Conservation (phyloP, 2,329 filamentous ascomycete genomes). For the Myriosclerotinia scirpicola region DNA sequence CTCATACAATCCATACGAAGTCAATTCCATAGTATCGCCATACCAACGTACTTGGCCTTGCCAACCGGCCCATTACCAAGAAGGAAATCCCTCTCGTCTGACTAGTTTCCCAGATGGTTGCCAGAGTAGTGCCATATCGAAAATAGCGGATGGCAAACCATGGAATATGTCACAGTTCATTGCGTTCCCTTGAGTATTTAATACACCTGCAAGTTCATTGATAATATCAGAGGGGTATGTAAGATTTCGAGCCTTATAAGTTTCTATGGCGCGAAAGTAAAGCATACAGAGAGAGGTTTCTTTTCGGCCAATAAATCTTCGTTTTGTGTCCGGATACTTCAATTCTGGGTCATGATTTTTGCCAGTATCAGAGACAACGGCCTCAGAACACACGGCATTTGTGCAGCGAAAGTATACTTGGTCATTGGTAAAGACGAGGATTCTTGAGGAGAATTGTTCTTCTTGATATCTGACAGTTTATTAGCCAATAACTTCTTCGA, state of each 20-base stretch:
- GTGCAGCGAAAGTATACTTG: constrained; percentile 21
- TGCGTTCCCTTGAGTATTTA: neutral
- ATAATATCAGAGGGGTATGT: constrained; percentile 6
- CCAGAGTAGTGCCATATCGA: constrained; percentile 14
- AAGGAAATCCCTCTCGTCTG: constrained; percentile 14
- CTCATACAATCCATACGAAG: neutral
- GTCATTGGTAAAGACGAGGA: constrained; percentile 23
- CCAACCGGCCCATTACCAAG: constrained; percentile 19
- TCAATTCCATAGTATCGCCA: constrained; percentile 6
- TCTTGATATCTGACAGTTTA: constrained; percentile 17
- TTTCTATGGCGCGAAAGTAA: constrained; percentile 14
- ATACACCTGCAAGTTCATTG: constrained; percentile 11
- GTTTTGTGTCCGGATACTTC: neutral
- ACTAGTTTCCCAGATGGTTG: neutral
- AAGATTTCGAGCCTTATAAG: neutral
- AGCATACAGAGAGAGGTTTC: constrained; percentile 12
- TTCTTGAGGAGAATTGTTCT: constrained; percentile 19
- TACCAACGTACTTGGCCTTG: constrained; percentile 7
- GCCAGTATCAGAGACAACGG: neutral
- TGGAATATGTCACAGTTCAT: constrained; percentile 16
- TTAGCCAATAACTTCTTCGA: neutral
- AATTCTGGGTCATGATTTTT: neutral
- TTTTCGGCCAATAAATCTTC: constrained; percentile 7
- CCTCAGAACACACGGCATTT: constrained; percentile 15
- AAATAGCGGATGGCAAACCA: constrained; percentile 1